Evolutionary conservation across 495 filamentous ascomycete genomes (phyloP).

Genomic region (Tuber borchii): DNA sequence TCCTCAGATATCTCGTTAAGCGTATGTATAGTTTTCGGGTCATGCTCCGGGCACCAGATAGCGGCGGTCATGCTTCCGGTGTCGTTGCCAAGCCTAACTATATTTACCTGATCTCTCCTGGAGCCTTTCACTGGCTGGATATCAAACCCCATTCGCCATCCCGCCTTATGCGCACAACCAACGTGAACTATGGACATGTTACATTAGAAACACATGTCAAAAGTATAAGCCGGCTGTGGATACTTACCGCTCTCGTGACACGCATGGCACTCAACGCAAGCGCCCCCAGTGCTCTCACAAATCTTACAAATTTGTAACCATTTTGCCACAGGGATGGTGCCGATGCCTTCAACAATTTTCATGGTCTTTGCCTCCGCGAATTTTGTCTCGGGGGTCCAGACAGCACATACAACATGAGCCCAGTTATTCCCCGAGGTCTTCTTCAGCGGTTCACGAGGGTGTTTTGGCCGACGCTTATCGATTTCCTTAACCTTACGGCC

Average conservation of each 20-base stretch:
- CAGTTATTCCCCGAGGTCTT: slow-evolving; percentile 90
- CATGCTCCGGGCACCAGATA: slow-evolving; percentile 86
- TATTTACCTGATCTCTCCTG: slow-evolving; percentile 64
- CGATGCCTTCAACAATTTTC: slow-evolving; percentile 80
- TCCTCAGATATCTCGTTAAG: slow-evolving; percentile 66
- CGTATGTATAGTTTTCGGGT: slow-evolving; percentile 63
- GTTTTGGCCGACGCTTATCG: slow-evolving; percentile 64
- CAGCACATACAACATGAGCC: slow-evolving; percentile 90
- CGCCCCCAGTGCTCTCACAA: slow-evolving; percentile 63
- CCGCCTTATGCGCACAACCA: slow-evolving; percentile 77
- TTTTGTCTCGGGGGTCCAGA: slow-evolving; percentile 86
- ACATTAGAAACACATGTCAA: slow-evolving; percentile 8
- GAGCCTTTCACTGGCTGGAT: slow-evolving; percentile 84
- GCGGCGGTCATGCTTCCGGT: slow-evolving; percentile 67
- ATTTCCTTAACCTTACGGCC: slow-evolving; percentile 69
- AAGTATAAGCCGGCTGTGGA: neutral
- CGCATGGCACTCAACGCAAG: slow-evolving; percentile 73
- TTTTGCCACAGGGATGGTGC: slow-evolving; percentile 59
- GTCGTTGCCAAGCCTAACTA: slow-evolving; percentile 69
- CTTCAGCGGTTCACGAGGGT: slow-evolving; percentile 88
- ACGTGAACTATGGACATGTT: slow-evolving; percentile 59
- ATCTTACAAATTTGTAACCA: slow-evolving; percentile 75
- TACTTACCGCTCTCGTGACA: slow-evolving; percentile 59
- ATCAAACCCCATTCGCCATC: slow-evolving; percentile 80
- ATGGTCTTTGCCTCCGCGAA: slow-evolving; percentile 76